Percentiles rank a stretch among this genome's conserved stretches.
Conservation (phyloP, 108 stramenopile species). For the Cyclotella cryptica region DNA sequence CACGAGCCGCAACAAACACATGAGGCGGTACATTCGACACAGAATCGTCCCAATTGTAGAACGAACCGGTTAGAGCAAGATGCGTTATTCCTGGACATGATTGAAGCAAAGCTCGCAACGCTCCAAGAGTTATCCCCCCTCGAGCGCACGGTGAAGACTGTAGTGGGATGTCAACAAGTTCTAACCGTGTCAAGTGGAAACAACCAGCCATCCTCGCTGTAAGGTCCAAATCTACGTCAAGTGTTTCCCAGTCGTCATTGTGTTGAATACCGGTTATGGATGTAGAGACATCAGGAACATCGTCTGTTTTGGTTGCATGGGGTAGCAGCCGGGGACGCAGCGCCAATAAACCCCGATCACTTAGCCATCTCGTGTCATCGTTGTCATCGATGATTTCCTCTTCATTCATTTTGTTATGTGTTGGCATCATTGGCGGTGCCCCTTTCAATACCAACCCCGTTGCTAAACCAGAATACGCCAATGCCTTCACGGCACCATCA, state of each 20-base stretch:
- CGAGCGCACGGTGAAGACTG: neutral
- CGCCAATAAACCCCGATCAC: constrained; percentile 38
- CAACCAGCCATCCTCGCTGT: constrained; percentile 34
- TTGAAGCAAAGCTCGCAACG: constrained; percentile 26
- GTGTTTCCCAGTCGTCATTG: constrained; percentile 45
- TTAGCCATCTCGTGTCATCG: constrained; percentile 30
- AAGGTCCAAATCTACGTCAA: constrained; percentile 33
- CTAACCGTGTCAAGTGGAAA: constrained; percentile 40
- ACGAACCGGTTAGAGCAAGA: constrained; percentile 42
- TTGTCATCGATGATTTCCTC: neutral
- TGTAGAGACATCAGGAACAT: no score
- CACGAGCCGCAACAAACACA: neutral
- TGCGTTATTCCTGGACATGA: constrained; percentile 49
- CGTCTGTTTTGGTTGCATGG: neutral
- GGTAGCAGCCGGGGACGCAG: constrained; percentile 37
- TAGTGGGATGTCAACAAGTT: constrained; percentile 47
- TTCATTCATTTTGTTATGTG: neutral
- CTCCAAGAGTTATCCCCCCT: constrained; percentile 37
- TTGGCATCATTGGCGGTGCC: neutral
- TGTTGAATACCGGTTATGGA: neutral
- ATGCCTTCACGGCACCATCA: constrained; percentile 33
- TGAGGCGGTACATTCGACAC: neutral
- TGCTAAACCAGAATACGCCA: constrained; percentile 36
- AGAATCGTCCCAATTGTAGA: constrained; percentile 34
- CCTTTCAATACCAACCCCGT: constrained; percentile 45